Conservation (phyloP, 2,329 filamentous ascomycete genomes). For the Aspergillus spinulosporus region DNA sequence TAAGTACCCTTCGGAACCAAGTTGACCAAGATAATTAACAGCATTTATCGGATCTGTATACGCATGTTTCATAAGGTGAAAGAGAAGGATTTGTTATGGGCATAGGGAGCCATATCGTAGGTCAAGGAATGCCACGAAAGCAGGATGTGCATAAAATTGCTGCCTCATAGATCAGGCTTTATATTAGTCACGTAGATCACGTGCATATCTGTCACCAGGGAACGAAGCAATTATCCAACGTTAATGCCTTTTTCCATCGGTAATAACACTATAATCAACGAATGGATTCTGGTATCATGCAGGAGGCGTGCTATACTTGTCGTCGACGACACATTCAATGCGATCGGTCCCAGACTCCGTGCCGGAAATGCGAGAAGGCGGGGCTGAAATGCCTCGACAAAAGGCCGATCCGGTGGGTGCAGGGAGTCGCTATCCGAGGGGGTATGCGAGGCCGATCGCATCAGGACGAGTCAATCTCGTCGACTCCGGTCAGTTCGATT, state of each 20-base stretch:
- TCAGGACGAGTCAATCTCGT: neutral
- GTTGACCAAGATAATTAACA: no score
- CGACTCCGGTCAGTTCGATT: neutral
- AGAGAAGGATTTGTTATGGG: no score
- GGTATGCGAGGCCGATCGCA: constrained; percentile 30
- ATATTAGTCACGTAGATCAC: no score
- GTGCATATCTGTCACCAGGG: no score
- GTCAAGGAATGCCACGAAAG: no score
- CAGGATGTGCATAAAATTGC: no score
- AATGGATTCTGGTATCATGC: neutral
- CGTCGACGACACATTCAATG: constrained; percentile 39
- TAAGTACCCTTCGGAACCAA: no score
- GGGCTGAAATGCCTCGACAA: constrained; percentile 37
- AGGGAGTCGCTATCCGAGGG: constrained; percentile 39
- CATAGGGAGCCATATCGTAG: no score
- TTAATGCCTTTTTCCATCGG: neutral
- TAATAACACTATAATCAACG: neutral
- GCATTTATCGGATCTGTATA: no score
- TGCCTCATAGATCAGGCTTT: no score
- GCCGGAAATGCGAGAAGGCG: constrained; percentile 36
- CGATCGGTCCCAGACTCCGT: constrained; percentile 32
- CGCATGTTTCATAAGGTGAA: no score
- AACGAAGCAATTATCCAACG: no score
- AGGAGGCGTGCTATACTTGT: constrained; percentile 36
- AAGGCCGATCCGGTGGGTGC: constrained; percentile 38